A percentile compares a stretch with the other conserved stretches of the same genome.
Evolutionary conservation across 164 flowering plant species (phyloP).

Genomic region (Pachysandra terminalis): DNA sequence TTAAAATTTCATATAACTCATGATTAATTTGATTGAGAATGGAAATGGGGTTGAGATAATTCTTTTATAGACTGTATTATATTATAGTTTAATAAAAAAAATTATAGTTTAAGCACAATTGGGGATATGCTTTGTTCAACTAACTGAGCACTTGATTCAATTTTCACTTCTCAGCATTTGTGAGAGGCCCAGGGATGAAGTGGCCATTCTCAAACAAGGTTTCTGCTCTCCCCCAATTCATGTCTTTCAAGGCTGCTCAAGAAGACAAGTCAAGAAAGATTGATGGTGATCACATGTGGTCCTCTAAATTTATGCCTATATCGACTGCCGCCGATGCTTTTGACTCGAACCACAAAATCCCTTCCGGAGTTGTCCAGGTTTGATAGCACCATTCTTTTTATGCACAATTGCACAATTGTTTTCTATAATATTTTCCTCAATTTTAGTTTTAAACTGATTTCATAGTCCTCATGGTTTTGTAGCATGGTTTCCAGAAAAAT

Average conservation of each 20-base stretch:
- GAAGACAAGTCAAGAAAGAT: slow-evolving; percentile 27
- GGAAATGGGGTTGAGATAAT: neutral
- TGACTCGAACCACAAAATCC: slow-evolving; percentile 23
- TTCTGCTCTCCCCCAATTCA: slow-evolving; percentile 28
- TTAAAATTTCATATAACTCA: neutral
- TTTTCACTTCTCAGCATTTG: neutral
- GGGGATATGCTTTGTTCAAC: neutral
- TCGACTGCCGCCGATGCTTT: slow-evolving; percentile 26
- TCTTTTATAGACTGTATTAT: neutral
- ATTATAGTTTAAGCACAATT: neutral
- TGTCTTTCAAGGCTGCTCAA: slow-evolving; percentile 31
- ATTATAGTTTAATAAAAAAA: too few relatives aligned
- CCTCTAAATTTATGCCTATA: slow-evolving; percentile 24
- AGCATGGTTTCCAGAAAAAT: slow-evolving; percentile 16
- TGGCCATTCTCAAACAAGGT: slow-evolving; percentile 40
- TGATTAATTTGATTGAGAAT: neutral
- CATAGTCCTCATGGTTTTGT: neutral
- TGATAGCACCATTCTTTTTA: neutral
- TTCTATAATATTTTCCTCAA: neutral
- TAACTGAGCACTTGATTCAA: neutral
- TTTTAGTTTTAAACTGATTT: slow-evolving; percentile 1
- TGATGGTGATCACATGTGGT: slow-evolving; percentile 17
- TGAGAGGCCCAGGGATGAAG: slow-evolving; percentile 26
- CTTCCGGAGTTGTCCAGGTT: slow-evolving; percentile 27
- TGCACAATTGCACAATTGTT: neutral